Evolutionary conservation across 2,329 filamentous ascomycete species (phyloP), one percentile per base, ranked within the genome.

Genomic region (Penicillium frequentans): DNA sequence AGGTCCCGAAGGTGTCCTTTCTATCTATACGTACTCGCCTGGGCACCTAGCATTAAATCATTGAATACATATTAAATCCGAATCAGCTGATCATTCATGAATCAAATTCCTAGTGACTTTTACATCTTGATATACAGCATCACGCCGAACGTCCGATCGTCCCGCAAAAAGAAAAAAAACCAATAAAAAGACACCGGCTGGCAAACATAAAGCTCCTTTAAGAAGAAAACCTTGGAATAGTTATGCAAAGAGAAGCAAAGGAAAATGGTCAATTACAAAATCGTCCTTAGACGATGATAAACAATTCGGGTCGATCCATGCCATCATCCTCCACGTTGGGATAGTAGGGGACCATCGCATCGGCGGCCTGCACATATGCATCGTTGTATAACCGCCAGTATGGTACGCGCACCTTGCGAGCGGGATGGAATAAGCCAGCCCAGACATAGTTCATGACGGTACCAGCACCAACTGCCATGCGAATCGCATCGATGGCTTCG

Each of bases 351-450:
- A 99, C 90, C 87, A 99, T 96, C 27, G 91, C 86, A 75, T 99
- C 95, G 19, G 93, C 93, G 31, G 85, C 87, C 71, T 96, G 91
- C 48, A 98, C 93, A 72, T 99, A 99, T 3, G 93, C 91, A 74
- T 97, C 92, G 69, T 99, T 99, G 79, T 97, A 97, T 44, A 99
- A 80, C 57, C 95, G 84, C 93, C 95, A 99, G 79, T 98, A 99
- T 21, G 96, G 95, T 62, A 86, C 88, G 59, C 95, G 85, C 53
- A 99, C 95, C 79, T 98, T 98, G 61, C 95, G 85, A 3, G 95
- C 95, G 0, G 95, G 93, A 73, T 99, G 96, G 82, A 99, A 99
- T 19, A 99, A 81, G 19, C 95, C 95, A 0, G 95, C 93, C 93
- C 93, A 98, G 58, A 98, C 89, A 74, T 99, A 99, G 79, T 99